Percentiles rank a stretch among this genome's conserved stretches.
These are phyloP conservation scores for Malus asiatica DNA, from an alignment of 306 rosid genomes.

Conservation along the genomic window DNA sequence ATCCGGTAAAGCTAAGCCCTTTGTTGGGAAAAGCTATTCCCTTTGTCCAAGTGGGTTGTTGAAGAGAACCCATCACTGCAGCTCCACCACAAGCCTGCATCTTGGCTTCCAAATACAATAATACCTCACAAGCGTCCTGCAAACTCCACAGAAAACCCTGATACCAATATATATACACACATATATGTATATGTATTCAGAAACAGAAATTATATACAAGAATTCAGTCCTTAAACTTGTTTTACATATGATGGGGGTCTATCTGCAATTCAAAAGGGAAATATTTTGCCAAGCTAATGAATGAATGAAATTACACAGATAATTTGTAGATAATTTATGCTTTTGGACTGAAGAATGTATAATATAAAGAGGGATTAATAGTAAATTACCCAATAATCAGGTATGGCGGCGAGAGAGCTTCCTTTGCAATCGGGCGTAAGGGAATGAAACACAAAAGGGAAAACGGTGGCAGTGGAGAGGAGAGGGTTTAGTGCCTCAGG, in stretches of 20 bases:
- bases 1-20: slow-evolving; percentile 24
- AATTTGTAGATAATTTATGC: neutral
- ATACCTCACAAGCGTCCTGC: neutral
- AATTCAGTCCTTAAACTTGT: neutral
- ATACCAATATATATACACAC: neutral
- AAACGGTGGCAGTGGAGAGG: neutral
- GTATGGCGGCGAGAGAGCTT: neutral
- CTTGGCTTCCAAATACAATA: slow-evolving; percentile 6
- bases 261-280: neutral
- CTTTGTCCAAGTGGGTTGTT: slow-evolving; percentile 47
- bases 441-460: neutral
- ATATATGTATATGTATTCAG: neutral
- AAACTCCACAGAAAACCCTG: neutral
- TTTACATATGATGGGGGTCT: neutral
- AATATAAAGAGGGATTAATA: neutral
- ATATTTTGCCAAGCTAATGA: neutral
- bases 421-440: neutral
- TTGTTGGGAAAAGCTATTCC: slow-evolving; percentile 27
- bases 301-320: neutral
- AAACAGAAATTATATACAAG: neutral
- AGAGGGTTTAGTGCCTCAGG: neutral
- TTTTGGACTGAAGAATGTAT: neutral
- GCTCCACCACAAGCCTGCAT: slow-evolving; percentile 58
- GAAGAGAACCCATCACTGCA: slow-evolving; percentile 56
- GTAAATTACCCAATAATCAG: neutral